phyloP scores from a whole-genome alignment of 108 stramenopile genomes.

The Skeletonema costatum region DNA sequence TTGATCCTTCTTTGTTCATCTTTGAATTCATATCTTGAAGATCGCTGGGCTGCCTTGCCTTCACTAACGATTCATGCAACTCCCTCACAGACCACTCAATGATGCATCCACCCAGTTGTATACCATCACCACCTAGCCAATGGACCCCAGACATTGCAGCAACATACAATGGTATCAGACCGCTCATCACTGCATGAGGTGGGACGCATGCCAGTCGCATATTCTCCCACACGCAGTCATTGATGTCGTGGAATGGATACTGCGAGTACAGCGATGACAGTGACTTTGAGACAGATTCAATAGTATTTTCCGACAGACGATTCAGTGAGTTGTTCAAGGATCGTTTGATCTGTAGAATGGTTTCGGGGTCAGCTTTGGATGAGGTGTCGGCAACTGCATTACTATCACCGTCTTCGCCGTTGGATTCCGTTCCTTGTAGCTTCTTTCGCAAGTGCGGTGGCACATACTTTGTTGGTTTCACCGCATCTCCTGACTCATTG shows the following conservation, averaged over 20 bases:
- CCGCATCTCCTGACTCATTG: neutral
- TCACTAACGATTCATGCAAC: slow-evolving; percentile 37
- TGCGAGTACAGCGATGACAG: slow-evolving; percentile 58
- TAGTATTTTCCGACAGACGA: slow-evolving; percentile 88
- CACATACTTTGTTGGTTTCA: slow-evolving; percentile 68
- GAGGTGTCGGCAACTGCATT: neutral
- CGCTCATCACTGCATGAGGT: slow-evolving; percentile 71
- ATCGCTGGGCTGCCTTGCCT: slow-evolving; percentile 6
- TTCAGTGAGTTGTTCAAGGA: slow-evolving; percentile 89
- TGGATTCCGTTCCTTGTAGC: slow-evolving; percentile 13
- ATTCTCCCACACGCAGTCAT: slow-evolving; percentile 79
- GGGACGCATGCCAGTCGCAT: slow-evolving; percentile 65
- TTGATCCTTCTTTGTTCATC: slow-evolving; percentile 71
- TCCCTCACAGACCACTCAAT: slow-evolving; percentile 64
- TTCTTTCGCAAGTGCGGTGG: slow-evolving; percentile 81
- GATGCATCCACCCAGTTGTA: slow-evolving; percentile 74
- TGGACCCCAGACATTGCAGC: slow-evolving; percentile 80
- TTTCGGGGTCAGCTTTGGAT: slow-evolving; percentile 31
- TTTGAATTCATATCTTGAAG: slow-evolving; percentile 26
- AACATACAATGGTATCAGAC: slow-evolving; percentile 81
- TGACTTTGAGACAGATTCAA: slow-evolving; percentile 84
- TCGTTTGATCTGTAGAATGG: slow-evolving; percentile 58
- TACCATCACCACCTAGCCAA: slow-evolving; percentile 78
- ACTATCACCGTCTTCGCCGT: slow-evolving; percentile 5
- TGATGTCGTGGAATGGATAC: slow-evolving; percentile 64